Evolutionary conservation across 2,329 filamentous ascomycete genomes (phyloP), one percentile per base, ranked within the genome.

Genomic region (Fusarium napiforme): DNA sequence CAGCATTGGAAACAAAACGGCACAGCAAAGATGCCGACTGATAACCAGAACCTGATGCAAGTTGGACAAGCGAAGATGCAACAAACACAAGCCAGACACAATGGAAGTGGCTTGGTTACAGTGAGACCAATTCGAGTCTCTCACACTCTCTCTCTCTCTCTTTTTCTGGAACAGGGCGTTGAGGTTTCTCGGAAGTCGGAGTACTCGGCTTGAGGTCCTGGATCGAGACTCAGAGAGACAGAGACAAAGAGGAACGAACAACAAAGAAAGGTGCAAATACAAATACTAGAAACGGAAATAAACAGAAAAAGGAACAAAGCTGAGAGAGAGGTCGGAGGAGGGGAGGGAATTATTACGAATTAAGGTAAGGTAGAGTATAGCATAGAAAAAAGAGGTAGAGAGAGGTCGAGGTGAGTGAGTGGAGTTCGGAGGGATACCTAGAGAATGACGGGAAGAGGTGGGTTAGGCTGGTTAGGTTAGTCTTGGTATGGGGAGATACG

Each of bases 1-100:
- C 68, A 72, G 76, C 77, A 78, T 79, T 66, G 61, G 66, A 63
- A 63, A 60, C 65, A 64, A 73, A 64, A 67, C 74, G 75, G 69
- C 66, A 73, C 74, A 63, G 64, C 37, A 58, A 63, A 65, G 55
- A 67, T 72, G 75, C 69, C 75, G 65, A 55, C 72, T 64, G 69
- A 74, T 52, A 64, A 50, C 71, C 65, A 69, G 62, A 70, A 50
- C 71, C 61, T 64, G 62, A 66, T 67, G 49, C 67, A 53, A 60
- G 60, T 49, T 57, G 62, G 39, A 62, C 60, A 71, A 73, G 72
- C 73, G 69, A 76, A 64, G 65, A 60, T 56, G 47, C 61, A 64
- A 64, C 57, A 70, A 71, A 61, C 57, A 53, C 47, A 64, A 63
- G 60, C 60, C 60, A 42, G 64, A 67, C 62, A 65, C 62, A 67